These are phyloP conservation scores for Trifolium repens DNA, from an alignment of 306 rosid genomes.

Conservation along the genomic window DNA sequence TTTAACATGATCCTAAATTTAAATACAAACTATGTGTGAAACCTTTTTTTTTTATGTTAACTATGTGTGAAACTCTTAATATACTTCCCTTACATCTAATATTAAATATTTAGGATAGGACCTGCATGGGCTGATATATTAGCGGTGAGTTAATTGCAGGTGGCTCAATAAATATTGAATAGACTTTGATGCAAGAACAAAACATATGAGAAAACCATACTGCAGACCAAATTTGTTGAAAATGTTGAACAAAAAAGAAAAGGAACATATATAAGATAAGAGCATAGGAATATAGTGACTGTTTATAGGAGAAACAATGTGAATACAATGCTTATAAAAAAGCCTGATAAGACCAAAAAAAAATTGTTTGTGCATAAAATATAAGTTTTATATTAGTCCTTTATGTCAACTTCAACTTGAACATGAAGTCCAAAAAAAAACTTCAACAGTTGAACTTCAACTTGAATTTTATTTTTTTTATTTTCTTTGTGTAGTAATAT, in stretches of 20 bases:
- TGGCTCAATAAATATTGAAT: too few relatives aligned
- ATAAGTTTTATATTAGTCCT: not conserved
- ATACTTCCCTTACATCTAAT: too few relatives aligned
- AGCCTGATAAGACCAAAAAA: not conserved
- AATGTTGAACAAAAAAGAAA: conserved; percentile 23
- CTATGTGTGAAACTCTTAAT: too few relatives aligned
- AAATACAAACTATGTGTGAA: too few relatives aligned
- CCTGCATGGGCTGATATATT: too few relatives aligned
- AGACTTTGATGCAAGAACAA: conserved; percentile 4
- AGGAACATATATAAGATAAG: not conserved
- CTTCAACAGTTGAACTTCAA: too few relatives aligned
- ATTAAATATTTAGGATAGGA: too few relatives aligned
- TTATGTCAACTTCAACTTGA: conserved; percentile 22
- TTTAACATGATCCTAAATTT: too few relatives aligned
- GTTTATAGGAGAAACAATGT: not conserved
- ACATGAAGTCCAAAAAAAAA: not conserved
- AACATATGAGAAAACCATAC: conserved; percentile 36
- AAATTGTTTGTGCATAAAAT: not conserved
- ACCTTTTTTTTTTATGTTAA: too few relatives aligned
- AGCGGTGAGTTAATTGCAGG: too few relatives aligned
- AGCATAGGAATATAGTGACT: not conserved
- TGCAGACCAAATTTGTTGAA: conserved; percentile 17
- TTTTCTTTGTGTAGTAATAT: not conserved
- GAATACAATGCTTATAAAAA: conserved; percentile 25
- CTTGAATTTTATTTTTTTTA: not conserved